Base-by-base conservation (phyloP, 768 basidiomycete species). In the Austroboletus eburneus region DNA sequence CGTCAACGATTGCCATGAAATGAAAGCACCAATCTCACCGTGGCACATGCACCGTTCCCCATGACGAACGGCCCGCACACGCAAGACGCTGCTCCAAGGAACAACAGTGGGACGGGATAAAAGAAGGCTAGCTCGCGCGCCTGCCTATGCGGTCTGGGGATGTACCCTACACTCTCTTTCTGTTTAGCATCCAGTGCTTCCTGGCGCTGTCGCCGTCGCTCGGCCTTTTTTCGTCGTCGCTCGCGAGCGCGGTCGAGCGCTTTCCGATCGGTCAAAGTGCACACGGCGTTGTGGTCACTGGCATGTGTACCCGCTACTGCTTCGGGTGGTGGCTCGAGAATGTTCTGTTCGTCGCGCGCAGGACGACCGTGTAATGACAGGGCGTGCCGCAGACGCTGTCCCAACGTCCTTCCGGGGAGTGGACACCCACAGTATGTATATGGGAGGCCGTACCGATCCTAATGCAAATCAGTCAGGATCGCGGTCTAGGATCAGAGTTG, bases 361-460 rank as follows among this genome's bases (percentile, higher is more conserved):
- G 32, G 40, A 10, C 17, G 41, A 49, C 38, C 24, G 41, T 43
- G 39, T 10, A 45, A 27, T 36, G 51, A 24, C 12, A 55, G 24
- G 5, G 65, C 49, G 4, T 68, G 67, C 5, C 64, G 57, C 29
- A 80, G 61, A n/a, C 65, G 66, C 51, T 76, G 69, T 2, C 72
- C 72, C 16, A 80, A 66, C 9, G 69, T 74, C 71, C 32, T 34
- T 3, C 52, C 76, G 0, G 77, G 74, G 5, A 71, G 65, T 2
- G 78, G 75, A 51, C 81, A 82, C 0, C 80, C 80, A 45, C 82
- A 83, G 52, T 78, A 69, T 6, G 70, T 76, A 61, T 83, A 85
- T 4, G 72, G 71, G 5, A 79, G 59, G 4, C 65, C 64, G 57
- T 76, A 83, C 10, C 76, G 75, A 17, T 66, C 57, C 71, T 77